Evolutionary conservation across 805 yeast genomes (phyloP), one percentile per base, ranked within the genome.

Genomic region (Cyberlindnera suaveolens): DNA sequence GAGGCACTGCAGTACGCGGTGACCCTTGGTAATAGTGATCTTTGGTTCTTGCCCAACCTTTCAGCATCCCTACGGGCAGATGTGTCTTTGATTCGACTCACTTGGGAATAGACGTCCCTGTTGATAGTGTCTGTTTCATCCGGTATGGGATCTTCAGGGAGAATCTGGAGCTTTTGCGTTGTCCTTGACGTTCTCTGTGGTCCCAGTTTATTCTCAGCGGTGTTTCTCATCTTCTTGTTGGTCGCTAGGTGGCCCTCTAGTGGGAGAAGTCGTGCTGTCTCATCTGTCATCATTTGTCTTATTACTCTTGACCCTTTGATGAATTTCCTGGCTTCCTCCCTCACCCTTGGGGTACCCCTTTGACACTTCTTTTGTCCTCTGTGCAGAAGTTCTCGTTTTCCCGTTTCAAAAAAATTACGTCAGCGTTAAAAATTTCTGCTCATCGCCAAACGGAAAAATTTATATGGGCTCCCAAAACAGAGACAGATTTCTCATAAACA

Each of bases 1-100:
- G 96, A 90, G 23, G 97, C 89, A 0, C 98, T 91, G 65, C 98
- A 91, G 60, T 89, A 93, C 3, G 96, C 96, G 0, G 98, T 91
- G 2, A 90, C 96, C 48, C 99, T 70, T 3, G 99, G 98, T 43
- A 93, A 71, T 48, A 88, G 66, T 30, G 84, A 84, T 47, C 98
- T 68, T 49, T 71, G 71, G 31, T 66, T 64, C 61, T 90, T 93
- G 4, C 96, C 96, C 45, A 93, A 68, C 40, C 90, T 78, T 60
- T 90, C 96, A 0, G 99, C 98, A 68, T 91, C 98, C 50, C 80
- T 82, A 52, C 97, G 71, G 1, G 97, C 97, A 1, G 93, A 82
- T 17, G 84, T 74, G 51, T 91, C 97, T 30, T 82, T 87, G 49
- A 90, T 90, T 47, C 84, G 74, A 43, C 81, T 76, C 10, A 86